Evolutionary conservation across 1,284 basidiomycete genomes (phyloP), one percentile per base, ranked within the genome.

Genomic region (Sanghuangporus baumii): DNA sequence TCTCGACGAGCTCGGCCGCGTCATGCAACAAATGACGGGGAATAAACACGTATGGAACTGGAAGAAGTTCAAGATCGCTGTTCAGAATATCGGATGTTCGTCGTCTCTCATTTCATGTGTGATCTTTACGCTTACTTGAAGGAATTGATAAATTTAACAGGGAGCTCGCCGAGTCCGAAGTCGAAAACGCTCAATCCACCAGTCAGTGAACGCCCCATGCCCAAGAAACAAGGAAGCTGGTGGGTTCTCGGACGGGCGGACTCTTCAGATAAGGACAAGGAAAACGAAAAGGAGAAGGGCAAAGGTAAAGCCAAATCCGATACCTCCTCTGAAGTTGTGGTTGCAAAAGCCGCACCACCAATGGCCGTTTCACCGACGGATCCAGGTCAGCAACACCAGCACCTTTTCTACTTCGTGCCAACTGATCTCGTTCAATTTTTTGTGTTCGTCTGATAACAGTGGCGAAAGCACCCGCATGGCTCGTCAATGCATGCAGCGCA

Each of bases 41-140:
- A 86, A 87, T 18, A 85, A 83, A 68, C 89, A 89, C 69, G 78
- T 82, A 46, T 91, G 89, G 88, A 86, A 81, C 65, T 91, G 88
- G 88, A 87, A 89, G 75, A 86, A 83, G 67, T 91, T 87, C 76
- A 84, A 81, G 74, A 78, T 87, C 58, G 88, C 88, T 3, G 86
- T 91, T 82, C 74, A 79, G 59, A 90, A 84, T 70, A 88, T 90
- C 86, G 87, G 87, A 59, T 91, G 89, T 91, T 69, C 74, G 89
- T 81, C 74, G 89, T 81, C 34, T 36, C 36, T 43, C 62, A 26
- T 59, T 37, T 47, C 37, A 26, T 52, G 2, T 55, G 7, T 26
- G 12, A 5, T 55, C 11, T 37, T 55, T 18, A 56, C 36, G 9
- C 36, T 41, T 48, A 11, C 37, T 60, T 23, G 14, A 48, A 26